Base-by-base conservation (phyloP, 352 stramenopile species). In the Plasmopara viticola region DNA sequence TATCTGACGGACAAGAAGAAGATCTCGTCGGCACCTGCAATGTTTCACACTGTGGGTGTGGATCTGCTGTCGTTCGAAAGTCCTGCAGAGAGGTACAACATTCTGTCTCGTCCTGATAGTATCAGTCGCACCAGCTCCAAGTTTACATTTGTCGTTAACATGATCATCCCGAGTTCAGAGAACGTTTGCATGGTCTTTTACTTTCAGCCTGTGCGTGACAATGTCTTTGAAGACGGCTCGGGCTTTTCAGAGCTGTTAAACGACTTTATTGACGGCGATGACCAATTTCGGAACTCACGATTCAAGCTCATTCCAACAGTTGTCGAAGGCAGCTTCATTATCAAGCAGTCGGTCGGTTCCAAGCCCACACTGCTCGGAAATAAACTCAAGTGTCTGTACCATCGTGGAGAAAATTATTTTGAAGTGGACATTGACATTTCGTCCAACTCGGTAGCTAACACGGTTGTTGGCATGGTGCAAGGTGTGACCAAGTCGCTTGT, bases 241-340 rank as follows among this genome's bases (percentile, higher is more conserved):
- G 64, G 85, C 6, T 94, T 96, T 56, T 94, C 82, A 13, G 82
- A 92, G 49, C 66, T 96, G 42, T 65, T 95, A 15, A 91, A 92
- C 48, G 80, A 90, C 53, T 97, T 97, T 25, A 78, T 96, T 25
- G 96, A 98, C 68, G 95, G 92, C 46, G 87, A 95, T 60, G 94
- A 99, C 66, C 62, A 75, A 44, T 98, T 98, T 64, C 87, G 95
- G 28, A 97, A 99, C 66, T 92, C 87, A 42, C 93, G 94, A 12
- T 98, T 99, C 74, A 99, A 99, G 76, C 71, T 99, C 45, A 98
- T 99, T 60, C 96, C 96, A 20, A 95, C 84, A 7, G 77, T 99
- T 52, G 86, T 98, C 5, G 92, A 99, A 60, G 95, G 95, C 9
- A 98, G 96, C 70, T 98, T 97, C 61, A 92, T 99, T 48, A 96